A percentile compares a stretch with the other conserved stretches of the same genome.
Evolutionary conservation across 345 rosid species (phyloP).

Genomic region (Abelmoschus esculentus): DNA sequence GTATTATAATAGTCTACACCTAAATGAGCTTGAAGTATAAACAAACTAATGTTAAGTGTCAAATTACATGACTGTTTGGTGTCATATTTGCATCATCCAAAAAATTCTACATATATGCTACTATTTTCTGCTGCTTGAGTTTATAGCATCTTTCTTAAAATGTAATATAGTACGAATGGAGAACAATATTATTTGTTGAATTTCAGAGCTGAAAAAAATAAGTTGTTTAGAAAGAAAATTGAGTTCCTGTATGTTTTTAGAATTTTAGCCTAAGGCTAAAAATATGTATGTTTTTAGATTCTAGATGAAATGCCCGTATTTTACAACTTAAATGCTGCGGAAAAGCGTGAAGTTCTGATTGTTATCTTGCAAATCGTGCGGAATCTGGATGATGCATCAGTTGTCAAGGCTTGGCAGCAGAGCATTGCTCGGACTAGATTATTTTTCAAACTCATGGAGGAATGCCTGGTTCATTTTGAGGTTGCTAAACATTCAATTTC

Average conservation of each 20-base stretch:
- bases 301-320: conserved; percentile 99
- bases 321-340: conserved; percentile 87
- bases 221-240: background rate
- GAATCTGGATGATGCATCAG: conserved; percentile 86
- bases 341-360: conserved; percentile 94
- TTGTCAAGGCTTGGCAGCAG: conserved; percentile 97
- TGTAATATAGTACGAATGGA: background rate
- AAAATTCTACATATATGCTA: background rate
- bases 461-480: conserved; percentile 92
- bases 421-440: conserved; percentile 95
- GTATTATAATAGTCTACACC: background rate
- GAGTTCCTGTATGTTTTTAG: background rate
- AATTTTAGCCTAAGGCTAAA: background rate
- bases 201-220: background rate
- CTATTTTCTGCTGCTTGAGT: background rate
- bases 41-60: background rate
- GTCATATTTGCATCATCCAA: background rate
- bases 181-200: background rate
- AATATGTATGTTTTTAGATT: conserved; percentile 27
- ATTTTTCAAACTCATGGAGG: conserved; percentile 97
- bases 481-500: conserved; percentile 30
- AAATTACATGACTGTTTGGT: background rate
- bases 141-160: background rate
- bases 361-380: conserved; percentile 88
- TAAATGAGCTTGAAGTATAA: background rate